phyloP scores from a whole-genome alignment of 2,329 filamentous ascomycete genomes.

The Pyrenophora seminiperda region DNA sequence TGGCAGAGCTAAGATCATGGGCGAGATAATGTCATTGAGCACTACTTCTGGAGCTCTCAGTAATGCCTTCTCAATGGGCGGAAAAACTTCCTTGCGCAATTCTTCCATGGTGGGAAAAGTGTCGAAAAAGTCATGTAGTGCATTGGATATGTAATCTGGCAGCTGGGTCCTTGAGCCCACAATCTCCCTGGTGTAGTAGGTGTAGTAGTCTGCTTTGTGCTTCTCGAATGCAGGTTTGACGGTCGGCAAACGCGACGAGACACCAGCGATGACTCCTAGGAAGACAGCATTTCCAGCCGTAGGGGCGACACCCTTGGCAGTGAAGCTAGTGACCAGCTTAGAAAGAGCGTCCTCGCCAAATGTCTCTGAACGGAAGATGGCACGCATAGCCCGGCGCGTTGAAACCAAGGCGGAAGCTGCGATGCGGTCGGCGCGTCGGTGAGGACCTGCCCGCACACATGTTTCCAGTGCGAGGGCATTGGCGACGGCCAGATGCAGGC shows the following conservation, averaged over 20 bases:
- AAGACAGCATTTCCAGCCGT: conserved; percentile 74
- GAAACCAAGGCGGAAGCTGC: conserved; percentile 75
- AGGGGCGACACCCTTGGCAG: conserved; percentile 68
- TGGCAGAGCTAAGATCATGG: conserved; percentile 73
- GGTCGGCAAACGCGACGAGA: conserved; percentile 72
- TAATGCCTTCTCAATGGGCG: conserved; percentile 84
- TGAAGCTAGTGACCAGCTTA: conserved; percentile 68
- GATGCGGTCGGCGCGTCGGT: conserved; percentile 57
- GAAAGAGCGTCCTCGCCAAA: conserved; percentile 66
- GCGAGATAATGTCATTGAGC: conserved; percentile 75
- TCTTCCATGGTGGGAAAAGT: conserved; percentile 76
- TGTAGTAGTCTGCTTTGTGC: conserved; percentile 73
- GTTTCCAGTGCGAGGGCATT: conserved; percentile 77
- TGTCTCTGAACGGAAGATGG: conserved; percentile 66
- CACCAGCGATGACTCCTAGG: conserved; percentile 85
- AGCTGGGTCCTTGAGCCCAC: conserved; percentile 76
- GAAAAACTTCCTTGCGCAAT: conserved; percentile 74
- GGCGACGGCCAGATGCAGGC: conserved; percentile 68
- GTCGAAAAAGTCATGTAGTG: conserved; percentile 80
- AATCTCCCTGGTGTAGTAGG: conserved; percentile 85
- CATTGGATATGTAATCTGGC: conserved; percentile 72
- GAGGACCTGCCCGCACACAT: conserved; percentile 62
- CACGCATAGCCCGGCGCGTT: conserved; percentile 78
- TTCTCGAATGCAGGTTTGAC: conserved; percentile 66
- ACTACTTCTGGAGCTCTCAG: conserved; percentile 89